Base-by-base conservation (phyloP, 768 basidiomycete genomes). In the Polyporus arcularius region DNA sequence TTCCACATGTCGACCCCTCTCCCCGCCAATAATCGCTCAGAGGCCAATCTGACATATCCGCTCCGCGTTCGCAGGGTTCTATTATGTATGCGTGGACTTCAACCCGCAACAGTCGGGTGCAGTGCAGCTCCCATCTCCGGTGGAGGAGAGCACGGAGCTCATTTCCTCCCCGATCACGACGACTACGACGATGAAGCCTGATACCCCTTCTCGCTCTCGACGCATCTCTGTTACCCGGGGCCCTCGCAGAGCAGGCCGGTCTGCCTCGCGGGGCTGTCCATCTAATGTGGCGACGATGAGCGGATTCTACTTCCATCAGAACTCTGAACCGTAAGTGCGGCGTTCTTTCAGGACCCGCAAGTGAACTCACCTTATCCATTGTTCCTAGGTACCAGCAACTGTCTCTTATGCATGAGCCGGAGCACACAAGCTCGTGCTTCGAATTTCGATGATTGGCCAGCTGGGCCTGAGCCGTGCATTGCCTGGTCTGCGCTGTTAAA, bases 81-180 rank as follows among this genome's bases (percentile, higher is more conserved):
- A 96, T 76, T 96, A 94, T 68, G 91, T 96, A 57, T 93, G 94
- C 72, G 91, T 97, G 43, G 95, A 97, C 72, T 91, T 95, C 71
- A 90, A 90, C 67, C 90, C 92, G 4, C 80, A 82, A 16, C 73
- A 81, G 35, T 62, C 64, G 12, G 70, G 75, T 40, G 43, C 15
- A 30, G 30, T 48, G 35, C 67, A 61, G 35, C 45, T 65, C 14
- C 51, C 67, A 3, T 57, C 67, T 7, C 47, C 65, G 28, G 60
- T 56, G 21, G 65, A 67, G 31, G 65, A 65, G 47, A 46, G 21
- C 21, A 47, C 42, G 9, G 63, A 63, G 14, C 14, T 49, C 12
- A 43, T 16, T 18, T 48, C 50, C 9, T 48, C 61, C 18, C 45
- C 75, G 30, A 53, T 57, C 11, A 46, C 65, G 67, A 46, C 65